phyloP scores from a whole-genome alignment of 148 eudicot genomes.

The Polygonum maritimum region DNA sequence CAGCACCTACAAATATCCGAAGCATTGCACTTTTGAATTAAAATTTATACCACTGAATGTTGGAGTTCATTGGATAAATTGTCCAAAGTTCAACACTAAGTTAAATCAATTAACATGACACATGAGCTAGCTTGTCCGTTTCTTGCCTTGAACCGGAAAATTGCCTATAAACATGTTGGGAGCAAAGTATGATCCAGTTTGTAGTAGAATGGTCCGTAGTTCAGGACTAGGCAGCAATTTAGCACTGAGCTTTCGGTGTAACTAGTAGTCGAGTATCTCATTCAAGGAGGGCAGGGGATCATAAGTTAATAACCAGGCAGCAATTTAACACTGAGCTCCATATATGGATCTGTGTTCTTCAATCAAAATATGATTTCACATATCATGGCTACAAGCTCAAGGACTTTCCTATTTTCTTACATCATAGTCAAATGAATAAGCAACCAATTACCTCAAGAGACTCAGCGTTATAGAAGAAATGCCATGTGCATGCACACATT shows the following conservation, averaged over 20 bases:
- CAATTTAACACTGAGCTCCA: not conserved
- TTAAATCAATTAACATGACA: not conserved
- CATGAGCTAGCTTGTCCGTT: not conserved
- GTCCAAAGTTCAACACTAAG: not conserved
- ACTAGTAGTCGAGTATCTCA: not conserved
- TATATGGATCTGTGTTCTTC: not conserved
- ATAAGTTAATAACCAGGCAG: not conserved
- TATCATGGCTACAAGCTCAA: no score
- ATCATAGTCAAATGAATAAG: not conserved
- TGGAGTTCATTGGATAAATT: not conserved
- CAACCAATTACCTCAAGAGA: slow-evolving; percentile 50
- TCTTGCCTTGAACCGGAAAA: not conserved
- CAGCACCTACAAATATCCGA: slow-evolving; percentile 36
- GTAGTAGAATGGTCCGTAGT: not conserved
- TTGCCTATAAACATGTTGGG: no score
- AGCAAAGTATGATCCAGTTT: not conserved
- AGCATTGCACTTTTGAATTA: not conserved
- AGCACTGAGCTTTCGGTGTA: no score
- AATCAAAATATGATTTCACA: no score
- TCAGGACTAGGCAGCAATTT: no score
- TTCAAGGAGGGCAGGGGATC: not conserved
- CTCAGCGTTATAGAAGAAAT: slow-evolving; percentile 92
- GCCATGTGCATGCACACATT: slow-evolving; percentile 98
- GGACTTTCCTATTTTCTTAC: not conserved
- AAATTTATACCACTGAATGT: not conserved